phyloP scores from a whole-genome alignment of 2,329 filamentous ascomycete genomes.

The Colletotrichum tropicicola region DNA sequence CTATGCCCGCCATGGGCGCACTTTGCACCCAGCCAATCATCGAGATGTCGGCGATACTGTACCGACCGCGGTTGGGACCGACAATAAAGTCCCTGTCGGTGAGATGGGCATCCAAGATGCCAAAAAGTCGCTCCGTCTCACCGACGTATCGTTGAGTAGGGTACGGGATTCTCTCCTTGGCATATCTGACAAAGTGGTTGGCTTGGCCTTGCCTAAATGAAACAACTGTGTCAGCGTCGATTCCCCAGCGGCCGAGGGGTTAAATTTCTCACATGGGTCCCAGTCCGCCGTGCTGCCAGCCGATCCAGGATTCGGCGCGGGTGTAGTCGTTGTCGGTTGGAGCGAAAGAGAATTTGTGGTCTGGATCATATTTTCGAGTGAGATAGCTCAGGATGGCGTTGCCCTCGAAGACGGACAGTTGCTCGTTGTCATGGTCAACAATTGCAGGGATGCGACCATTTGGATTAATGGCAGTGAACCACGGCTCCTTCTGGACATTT shows the following conservation, averaged over 20 bases:
- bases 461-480: conserved; percentile 70
- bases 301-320: conserved; percentile 59
- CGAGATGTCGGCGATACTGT: conserved; percentile 77
- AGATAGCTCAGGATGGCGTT: conserved; percentile 79
- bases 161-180: conserved; percentile 76
- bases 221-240: not conserved
- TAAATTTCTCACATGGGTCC: conserved; percentile 66
- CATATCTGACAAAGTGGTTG: conserved; percentile 76
- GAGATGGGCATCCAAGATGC: conserved; percentile 75
- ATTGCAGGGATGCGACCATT: conserved; percentile 74
- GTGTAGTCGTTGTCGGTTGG: conserved; percentile 47
- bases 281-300: conserved; percentile 79
- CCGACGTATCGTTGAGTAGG: conserved; percentile 78
- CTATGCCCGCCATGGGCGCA: conserved; percentile 66
- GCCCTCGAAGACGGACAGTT: conserved; percentile 76
- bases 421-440: conserved; percentile 70
- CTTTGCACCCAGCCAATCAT: conserved; percentile 73
- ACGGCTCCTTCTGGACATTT: conserved; percentile 73
- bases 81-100: conserved; percentile 58
- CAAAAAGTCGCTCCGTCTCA: conserved; percentile 79
- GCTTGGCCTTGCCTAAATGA: conserved; percentile 75
- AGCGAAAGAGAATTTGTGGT: conserved; percentile 50
- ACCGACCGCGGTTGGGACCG: conserved; percentile 63
- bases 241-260: not conserved
- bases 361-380: conserved; percentile 74